Conservation (phyloP, 495 filamentous ascomycete species). For the Bacidia gigantensis region DNA sequence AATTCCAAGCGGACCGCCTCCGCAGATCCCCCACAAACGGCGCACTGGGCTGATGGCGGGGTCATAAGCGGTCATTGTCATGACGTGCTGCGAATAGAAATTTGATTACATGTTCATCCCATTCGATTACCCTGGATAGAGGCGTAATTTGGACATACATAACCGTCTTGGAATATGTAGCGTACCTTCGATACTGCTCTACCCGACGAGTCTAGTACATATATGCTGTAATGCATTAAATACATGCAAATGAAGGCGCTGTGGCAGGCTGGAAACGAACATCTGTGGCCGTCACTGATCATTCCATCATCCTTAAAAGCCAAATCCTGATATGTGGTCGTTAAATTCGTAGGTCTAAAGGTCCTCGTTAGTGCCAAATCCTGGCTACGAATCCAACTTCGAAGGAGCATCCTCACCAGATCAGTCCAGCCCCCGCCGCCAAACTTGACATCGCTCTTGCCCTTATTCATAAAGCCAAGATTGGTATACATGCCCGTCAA, state of each 20-base stretch:
- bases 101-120: no score
- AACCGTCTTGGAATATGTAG: no score
- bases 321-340: neutral
- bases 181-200: no score
- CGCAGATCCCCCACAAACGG: neutral
- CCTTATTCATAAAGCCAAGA: slow-evolving; percentile 58
- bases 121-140: no score
- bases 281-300: neutral
- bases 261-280: no score
- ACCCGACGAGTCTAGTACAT: no score
- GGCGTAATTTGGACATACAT: no score
- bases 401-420: slow-evolving; percentile 10
- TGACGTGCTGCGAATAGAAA: neutral
- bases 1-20: no score
- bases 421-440: slow-evolving; percentile 74
- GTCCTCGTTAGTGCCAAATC: neutral
- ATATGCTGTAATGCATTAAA: no score
- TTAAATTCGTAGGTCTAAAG: slow-evolving; percentile 8
- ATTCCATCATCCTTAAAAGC: neutral
- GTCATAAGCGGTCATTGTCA: no score
- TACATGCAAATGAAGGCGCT: no score
- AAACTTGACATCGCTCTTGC: slow-evolving; percentile 50
- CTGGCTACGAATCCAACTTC: neutral
- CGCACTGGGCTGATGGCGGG: neutral
- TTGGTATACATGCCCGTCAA: slow-evolving; percentile 62